phyloP scores from a whole-genome alignment of 108 stramenopile genomes.

The Skeletonema costatum region DNA sequence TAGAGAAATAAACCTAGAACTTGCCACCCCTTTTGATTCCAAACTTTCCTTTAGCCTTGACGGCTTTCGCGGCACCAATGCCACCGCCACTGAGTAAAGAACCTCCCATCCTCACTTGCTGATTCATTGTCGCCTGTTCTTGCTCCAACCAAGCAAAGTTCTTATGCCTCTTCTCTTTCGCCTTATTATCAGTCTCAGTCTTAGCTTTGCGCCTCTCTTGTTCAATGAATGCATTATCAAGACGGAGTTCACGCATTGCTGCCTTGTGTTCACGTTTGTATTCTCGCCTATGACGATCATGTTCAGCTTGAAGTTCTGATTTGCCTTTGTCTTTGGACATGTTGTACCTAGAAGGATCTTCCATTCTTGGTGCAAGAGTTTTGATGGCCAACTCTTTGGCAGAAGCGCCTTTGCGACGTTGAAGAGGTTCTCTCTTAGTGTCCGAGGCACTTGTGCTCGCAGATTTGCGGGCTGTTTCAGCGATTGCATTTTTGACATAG shows the following conservation, averaged over 20 bases:
- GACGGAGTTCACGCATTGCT: constrained; percentile 86
- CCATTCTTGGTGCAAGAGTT: constrained; percentile 88
- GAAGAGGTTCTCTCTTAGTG: constrained; percentile 51
- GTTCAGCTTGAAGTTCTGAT: constrained; percentile 77
- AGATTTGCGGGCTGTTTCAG: constrained; percentile 43
- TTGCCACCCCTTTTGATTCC: constrained; percentile 93
- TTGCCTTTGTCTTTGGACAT: constrained; percentile 94
- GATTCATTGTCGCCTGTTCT: constrained; percentile 92
- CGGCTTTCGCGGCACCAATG: constrained; percentile 71
- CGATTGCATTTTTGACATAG: constrained; percentile 42
- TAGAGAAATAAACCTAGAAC: constrained; percentile 38
- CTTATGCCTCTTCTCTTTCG: constrained; percentile 78
- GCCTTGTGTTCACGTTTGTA: constrained; percentile 97
- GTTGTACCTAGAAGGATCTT: constrained; percentile 81
- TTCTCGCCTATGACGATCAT: constrained; percentile 88
- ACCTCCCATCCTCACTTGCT: constrained; percentile 86
- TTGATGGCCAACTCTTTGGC: constrained; percentile 62
- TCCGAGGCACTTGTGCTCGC: constrained; percentile 34
- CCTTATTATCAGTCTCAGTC: constrained; percentile 57
- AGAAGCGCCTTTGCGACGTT: constrained; percentile 51
- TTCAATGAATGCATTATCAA: constrained; percentile 87
- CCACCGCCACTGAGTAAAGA: constrained; percentile 87
- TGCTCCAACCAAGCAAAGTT: constrained; percentile 92
- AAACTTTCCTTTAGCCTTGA: constrained; percentile 76
- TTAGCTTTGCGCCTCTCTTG: constrained; percentile 78